These are phyloP conservation scores for Penicillium sp. DNA, from an alignment of 2,329 filamentous ascomycete species.

Conservation along the genomic window DNA sequence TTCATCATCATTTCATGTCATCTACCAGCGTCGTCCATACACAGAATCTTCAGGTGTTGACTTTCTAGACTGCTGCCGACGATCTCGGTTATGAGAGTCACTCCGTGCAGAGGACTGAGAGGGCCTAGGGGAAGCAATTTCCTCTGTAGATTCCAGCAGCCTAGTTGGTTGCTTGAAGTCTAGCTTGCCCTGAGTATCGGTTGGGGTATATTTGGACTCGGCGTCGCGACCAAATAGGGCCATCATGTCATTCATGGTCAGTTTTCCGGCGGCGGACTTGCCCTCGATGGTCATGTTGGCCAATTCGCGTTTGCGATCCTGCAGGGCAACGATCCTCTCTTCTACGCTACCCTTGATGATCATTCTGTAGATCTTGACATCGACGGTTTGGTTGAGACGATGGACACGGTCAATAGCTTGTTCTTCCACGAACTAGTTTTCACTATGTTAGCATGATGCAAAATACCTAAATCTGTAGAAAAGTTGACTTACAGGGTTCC, in stretches of 20 bases:
- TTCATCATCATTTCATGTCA: conserved; percentile 6
- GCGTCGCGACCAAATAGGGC: conserved; percentile 78
- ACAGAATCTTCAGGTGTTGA: conserved; percentile 40
- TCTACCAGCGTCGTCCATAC: conserved; percentile 44
- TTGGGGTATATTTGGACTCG: conserved; percentile 46
- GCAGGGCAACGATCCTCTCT: conserved; percentile 89
- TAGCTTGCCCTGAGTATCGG: conserved; percentile 42
- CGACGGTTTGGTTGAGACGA: conserved; percentile 92
- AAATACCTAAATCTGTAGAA: conserved; percentile 7
- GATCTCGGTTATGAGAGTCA: conserved; percentile 19
- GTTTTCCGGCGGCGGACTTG: conserved; percentile 72
- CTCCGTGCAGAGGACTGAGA: conserved; percentile 11
- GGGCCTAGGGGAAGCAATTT: conserved; percentile 11
- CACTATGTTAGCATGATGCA: conserved; percentile 14
- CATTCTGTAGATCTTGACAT: conserved; percentile 93
- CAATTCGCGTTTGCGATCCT: conserved; percentile 88
- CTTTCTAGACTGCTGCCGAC: conserved; percentile 17
- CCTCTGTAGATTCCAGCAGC: conserved; percentile 29
- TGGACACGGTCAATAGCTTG: conserved; percentile 98
- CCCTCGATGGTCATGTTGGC: conserved; percentile 90
- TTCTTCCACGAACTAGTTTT: conserved; percentile 84
- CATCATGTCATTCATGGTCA: conserved; percentile 91
- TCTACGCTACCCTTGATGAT: conserved; percentile 86
- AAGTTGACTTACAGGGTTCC: conserved; percentile 73
- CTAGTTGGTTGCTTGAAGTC: conserved; percentile 35